Evolutionary conservation across 148 eudicot species (phyloP), one percentile per base, ranked within the genome.

Genomic region (Fagopyrum homotropicum): DNA sequence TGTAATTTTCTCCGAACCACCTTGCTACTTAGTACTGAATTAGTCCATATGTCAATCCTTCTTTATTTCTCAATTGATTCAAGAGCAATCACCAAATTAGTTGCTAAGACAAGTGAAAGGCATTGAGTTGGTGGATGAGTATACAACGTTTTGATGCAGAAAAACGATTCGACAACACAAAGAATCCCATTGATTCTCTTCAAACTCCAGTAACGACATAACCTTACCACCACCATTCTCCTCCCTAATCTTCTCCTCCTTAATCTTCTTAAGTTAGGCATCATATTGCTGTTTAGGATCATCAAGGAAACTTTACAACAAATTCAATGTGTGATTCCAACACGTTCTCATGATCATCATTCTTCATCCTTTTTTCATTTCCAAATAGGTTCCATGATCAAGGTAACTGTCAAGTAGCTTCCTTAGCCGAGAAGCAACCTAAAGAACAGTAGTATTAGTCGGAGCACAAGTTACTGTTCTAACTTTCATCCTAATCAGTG

Each of bases 321-420:
- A 78, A 5, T 63, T 50, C 29, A 83, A 14, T 49, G 75, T 79
- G 72, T 52, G 43, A 52, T 68, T 88, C 91, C 93, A 91, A 45
- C 97, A 88, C 78, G 22, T 87, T 85, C 29, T 76, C 77, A 72
- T 85, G 87, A 51, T 83, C 86, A 50, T 66, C 82, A 1, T 88
- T 83, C 73, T 83, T 84, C 97, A 91, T 89, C 69, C 87, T 47
- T 74, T 84, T 68, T 14, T 81, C 82, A 80, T 87, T 91, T 3
- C 97, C 97, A 59, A 89, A 88, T 84, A 86, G 4, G 80, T 80
- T 6, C 73, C 81, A 69, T 73, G 69, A 16, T 77, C 69, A 35
- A 35, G 40, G 40, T 35, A 35, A 35, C 40, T 35, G 40, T 35
- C 40, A 35, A 35, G 40, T 35, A 35, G 40, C 40, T 35, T 35